Percentiles rank a stretch among this genome's conserved stretches.
Conservation (phyloP, 192 early-diverging fungal genomes). For the Gaertneriomyces semiglobifer region DNA sequence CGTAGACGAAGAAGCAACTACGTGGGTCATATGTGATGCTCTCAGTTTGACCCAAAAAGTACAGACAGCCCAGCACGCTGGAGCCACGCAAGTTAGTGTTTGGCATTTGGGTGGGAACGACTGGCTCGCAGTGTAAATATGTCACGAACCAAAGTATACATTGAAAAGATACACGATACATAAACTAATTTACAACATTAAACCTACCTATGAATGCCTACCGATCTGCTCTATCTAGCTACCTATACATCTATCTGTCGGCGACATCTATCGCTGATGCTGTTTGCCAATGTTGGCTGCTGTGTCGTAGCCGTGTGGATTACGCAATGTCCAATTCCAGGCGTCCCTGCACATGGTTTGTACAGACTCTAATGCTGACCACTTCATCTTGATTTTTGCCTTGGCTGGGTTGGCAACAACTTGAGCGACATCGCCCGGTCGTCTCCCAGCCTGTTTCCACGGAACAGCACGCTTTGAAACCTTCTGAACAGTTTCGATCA, state of each 20-base stretch:
- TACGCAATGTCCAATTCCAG: constrained; percentile 69
- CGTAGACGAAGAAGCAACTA: constrained; percentile 2
- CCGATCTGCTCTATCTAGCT: no score
- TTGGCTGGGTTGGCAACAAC: constrained; percentile 75
- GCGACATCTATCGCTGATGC: no score
- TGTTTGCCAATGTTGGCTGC: background rate
- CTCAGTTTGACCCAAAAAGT: constrained; percentile 1
- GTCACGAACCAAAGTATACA: no score
- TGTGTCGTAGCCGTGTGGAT: constrained; percentile 59
- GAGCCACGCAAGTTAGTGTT: background rate
- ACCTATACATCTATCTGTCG: no score
- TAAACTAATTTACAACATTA: no score
- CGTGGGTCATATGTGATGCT: constrained; percentile 4
- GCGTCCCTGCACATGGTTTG: constrained; percentile 66
- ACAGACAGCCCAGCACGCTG: background rate
- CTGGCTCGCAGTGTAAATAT: background rate
- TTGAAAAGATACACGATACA: no score
- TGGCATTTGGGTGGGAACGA: constrained; percentile 2
- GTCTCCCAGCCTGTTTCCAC: constrained; percentile 55
- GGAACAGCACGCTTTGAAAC: constrained; percentile 63
- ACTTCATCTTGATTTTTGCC: constrained; percentile 60
- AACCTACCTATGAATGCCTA: no score
- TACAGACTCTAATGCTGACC: constrained; percentile 56
- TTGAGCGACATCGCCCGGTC: constrained; percentile 79
- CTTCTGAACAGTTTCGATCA: constrained; percentile 69